Conservation (phyloP, 1,139 yeast species). For the Geotrichum cucujoidarum region DNA sequence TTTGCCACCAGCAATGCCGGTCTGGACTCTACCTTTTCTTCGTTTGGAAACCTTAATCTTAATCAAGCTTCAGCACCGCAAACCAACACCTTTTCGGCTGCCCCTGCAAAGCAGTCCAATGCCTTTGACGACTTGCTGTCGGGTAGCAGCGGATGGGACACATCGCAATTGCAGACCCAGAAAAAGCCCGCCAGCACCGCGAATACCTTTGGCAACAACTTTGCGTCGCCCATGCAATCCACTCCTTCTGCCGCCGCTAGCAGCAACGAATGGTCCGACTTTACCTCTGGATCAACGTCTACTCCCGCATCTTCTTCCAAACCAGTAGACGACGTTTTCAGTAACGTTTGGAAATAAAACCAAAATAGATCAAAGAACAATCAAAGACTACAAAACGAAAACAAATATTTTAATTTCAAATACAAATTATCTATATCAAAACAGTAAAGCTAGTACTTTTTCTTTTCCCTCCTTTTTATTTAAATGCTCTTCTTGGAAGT, state of each 20-base stretch:
- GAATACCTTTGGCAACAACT: neutral
- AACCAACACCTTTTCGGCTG: neutral
- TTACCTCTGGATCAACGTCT: conserved; percentile 27
- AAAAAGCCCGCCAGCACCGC: neutral
- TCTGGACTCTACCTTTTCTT: neutral
- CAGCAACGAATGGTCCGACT: conserved; percentile 28
- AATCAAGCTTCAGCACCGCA: neutral
- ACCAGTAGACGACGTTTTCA: conserved; percentile 60
- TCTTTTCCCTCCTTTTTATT: no score
- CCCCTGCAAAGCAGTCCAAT: neutral
- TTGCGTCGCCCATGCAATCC: neutral
- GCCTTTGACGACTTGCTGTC: neutral
- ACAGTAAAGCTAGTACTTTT: no score
- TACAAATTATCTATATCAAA: no score
- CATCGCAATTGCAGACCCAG: conserved; percentile 7
- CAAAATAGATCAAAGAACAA: no score
- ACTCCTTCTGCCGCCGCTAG: no score
- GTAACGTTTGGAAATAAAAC: conserved; percentile 62
- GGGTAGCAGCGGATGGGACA: neutral
- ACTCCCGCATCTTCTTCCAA: conserved; percentile 29
- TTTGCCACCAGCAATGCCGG: neutral
- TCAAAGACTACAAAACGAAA: no score
- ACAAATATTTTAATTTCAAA: no score
- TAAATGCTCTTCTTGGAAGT: no score
- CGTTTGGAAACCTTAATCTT: neutral